Evolutionary conservation across 306 rosid genomes (phyloP), one percentile per base, ranked within the genome.

Genomic region (Acacia confusa): DNA sequence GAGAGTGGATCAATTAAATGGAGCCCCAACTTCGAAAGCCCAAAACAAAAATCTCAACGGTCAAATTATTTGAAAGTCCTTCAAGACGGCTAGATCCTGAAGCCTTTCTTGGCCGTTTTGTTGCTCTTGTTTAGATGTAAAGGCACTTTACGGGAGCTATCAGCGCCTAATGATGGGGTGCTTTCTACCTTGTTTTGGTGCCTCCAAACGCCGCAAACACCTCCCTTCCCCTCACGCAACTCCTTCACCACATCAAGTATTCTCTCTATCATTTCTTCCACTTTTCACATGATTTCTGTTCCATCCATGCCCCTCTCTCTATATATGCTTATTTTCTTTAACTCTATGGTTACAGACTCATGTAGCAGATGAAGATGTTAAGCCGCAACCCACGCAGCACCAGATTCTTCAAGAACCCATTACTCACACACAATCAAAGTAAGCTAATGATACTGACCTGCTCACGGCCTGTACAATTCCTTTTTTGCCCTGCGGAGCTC

Each of bases 151-250:
- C 36, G 5, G 57, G 75, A 81, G 79, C 70, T 79, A 80, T 65
- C 27, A 45, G 70, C 45, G 57, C 81, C 60, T 81, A 81, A 89
- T 88, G 2, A 92, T 87, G 97, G 86, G 43, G 72, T 85, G 92
- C 92, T 89, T 89, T 91, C 85, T 45, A 48, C 60, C 84, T 71
- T 91, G 93, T 19, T 89, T 91, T 67, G 19, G 78, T 10, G 4
- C 68, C 80, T 78, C 82, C 44, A 89, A 88, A 87, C 81, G 77
- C 41, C 82, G 27, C 45, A 87, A 81, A 19, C 87, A 47, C 75
- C 45, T 22, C 24, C 58, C 58, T 52, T 19, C n/a, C 77, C 61
- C 44, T 63, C 78, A 55, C 43, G 15, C 27, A 48, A 77, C 74
- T 65, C 58, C 58, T 52, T 7, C n/a, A 78, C 61, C 44, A 55